Evolutionary conservation across 257 asterid species (phyloP).

Genomic region (Cordia subcordata): DNA sequence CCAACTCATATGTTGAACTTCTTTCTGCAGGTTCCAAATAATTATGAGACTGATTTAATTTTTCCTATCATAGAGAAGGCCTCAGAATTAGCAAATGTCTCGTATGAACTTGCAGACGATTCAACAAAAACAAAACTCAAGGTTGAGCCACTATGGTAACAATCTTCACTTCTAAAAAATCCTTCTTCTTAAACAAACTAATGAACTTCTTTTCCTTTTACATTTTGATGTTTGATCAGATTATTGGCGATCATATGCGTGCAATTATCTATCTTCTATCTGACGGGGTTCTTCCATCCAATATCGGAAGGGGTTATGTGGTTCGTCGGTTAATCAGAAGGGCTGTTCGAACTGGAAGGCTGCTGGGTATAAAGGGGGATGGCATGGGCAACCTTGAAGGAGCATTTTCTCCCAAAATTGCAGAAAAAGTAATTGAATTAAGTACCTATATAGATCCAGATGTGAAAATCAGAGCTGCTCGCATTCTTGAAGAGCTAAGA

Average conservation of each 20-base stretch:
- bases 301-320: constrained; percentile 93
- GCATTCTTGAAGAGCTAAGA: constrained; percentile 66
- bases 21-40: constrained; percentile 75
- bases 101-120: constrained; percentile 64
- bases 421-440: constrained; percentile 62
- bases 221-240: constrained; percentile 30
- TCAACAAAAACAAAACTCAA: constrained; percentile 63
- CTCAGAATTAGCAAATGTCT: constrained; percentile 62
- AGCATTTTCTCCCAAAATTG: constrained; percentile 76
- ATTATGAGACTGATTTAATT: constrained; percentile 85
- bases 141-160: constrained; percentile 28
- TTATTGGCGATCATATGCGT: constrained; percentile 95
- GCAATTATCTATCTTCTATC: constrained; percentile 91
- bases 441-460: constrained; percentile 72
- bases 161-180: not conserved
- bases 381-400: constrained; percentile 63
- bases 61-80: constrained; percentile 87
- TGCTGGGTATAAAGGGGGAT: constrained; percentile 81
- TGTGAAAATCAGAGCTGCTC: constrained; percentile 50
- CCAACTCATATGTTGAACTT: constrained; percentile 14
- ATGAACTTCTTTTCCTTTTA: not conserved
- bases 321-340: constrained; percentile 92
- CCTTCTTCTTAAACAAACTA: not conserved
- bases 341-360: constrained; percentile 80
- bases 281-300: constrained; percentile 92